phyloP scores from a whole-genome alignment of 306 rosid genomes.

The Myrica gale region DNA sequence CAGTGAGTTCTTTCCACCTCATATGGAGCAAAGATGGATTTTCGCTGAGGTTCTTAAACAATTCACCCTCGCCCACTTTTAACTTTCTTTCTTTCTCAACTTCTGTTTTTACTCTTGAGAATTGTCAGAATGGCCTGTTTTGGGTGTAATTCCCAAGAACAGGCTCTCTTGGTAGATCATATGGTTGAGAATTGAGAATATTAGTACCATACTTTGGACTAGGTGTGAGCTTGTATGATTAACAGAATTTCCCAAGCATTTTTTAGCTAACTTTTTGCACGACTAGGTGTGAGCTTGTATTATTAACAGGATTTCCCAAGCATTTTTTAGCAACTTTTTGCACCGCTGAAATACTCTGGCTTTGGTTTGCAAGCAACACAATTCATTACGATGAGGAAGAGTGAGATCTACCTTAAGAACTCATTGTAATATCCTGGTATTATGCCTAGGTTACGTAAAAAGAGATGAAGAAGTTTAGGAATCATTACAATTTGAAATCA shows the following conservation, averaged over 20 bases:
- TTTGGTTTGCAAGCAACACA: background rate
- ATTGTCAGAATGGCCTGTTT: background rate
- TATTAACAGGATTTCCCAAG: background rate
- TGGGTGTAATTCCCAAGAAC: background rate
- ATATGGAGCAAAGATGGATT: background rate
- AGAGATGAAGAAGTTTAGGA: background rate
- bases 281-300: background rate
- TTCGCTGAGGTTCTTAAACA: background rate
- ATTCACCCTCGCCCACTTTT: background rate
- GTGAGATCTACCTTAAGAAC: background rate
- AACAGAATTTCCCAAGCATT: background rate
- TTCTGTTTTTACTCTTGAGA: background rate
- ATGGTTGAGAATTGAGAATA: background rate
- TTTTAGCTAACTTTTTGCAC: background rate
- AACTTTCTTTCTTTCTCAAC: background rate
- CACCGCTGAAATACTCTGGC: background rate
- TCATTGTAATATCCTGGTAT: background rate
- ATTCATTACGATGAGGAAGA: background rate
- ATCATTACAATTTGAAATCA: background rate
- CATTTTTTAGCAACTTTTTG: background rate
- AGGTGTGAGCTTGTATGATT: background rate
- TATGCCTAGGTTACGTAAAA: background rate
- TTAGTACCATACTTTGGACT: background rate
- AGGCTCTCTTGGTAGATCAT: background rate
- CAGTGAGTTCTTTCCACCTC: background rate